Evolutionary conservation across 139 green algal species (phyloP).

Genomic region (Dunaliella primolecta): DNA sequence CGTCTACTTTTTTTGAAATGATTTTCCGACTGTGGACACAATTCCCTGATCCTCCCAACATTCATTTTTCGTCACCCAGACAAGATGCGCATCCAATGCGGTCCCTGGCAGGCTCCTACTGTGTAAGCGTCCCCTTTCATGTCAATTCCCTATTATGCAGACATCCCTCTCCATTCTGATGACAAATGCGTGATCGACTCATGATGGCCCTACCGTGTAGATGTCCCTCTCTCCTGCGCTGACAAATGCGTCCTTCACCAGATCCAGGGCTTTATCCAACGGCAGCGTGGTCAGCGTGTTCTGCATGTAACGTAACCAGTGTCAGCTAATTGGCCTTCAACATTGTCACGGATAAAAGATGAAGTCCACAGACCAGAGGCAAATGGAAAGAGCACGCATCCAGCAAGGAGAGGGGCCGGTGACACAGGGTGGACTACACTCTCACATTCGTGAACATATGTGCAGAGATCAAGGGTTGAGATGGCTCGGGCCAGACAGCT

Average conservation of each 20-base stretch:
- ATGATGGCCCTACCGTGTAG: conserved; percentile 76
- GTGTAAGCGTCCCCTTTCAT: neutral
- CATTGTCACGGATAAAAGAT: no score
- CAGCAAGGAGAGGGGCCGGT: no score
- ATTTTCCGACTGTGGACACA: no score
- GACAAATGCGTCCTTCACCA: conserved; percentile 96
- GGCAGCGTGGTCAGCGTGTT: conserved; percentile 66
- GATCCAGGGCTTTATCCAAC: conserved; percentile 84
- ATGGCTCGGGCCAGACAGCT: no score
- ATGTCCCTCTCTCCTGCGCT: conserved; percentile 96
- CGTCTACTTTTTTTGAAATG: neutral
- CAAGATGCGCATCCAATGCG: neutral
- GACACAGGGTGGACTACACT: no score
- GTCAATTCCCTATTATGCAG: neutral
- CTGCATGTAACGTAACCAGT: conserved; percentile 6
- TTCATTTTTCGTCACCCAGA: no score
- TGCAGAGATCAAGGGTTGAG: no score
- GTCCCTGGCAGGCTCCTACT: neutral
- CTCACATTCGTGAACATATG: no score
- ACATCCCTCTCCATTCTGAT: neutral
- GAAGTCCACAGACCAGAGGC: no score
- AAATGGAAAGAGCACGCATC: no score
- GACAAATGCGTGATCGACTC: neutral
- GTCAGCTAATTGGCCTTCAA: no score
- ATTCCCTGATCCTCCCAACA: no score